These are phyloP conservation scores for Nicotiana tomentosiformis DNA, from an alignment of 257 asterid species.

Conservation along the genomic window DNA sequence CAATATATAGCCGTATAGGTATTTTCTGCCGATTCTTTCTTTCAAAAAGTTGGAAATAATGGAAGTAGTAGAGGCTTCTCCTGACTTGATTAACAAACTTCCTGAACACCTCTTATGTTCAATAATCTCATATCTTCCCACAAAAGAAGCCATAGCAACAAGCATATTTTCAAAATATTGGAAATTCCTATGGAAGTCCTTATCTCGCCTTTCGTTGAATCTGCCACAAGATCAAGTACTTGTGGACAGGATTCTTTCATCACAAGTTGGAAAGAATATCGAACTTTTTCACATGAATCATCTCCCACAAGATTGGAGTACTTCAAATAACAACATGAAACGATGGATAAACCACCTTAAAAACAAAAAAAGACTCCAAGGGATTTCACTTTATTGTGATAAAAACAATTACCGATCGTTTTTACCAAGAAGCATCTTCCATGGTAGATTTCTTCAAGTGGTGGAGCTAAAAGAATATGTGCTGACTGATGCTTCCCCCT, in stretches of 20 bases:
- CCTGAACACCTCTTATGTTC: not conserved
- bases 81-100: not conserved
- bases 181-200: not conserved
- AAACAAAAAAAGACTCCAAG: not conserved
- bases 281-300: not conserved
- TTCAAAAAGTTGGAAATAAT: no score
- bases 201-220: not conserved
- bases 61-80: no score
- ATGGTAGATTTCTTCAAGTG: not conserved
- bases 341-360: not conserved
- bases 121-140: not conserved
- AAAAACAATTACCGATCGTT: not conserved
- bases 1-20: no score
- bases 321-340: not conserved
- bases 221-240: not conserved
- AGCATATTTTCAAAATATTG: not conserved
- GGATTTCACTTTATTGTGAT: not conserved
- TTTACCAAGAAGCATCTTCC: not conserved
- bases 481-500: not conserved
- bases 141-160: not conserved
- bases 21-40: no score
- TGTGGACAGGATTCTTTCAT: not conserved
- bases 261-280: not conserved
- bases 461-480: not conserved
- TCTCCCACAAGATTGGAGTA: not conserved